Percentiles rank a stretch among this genome's conserved stretches.
Conservation (phyloP, 352 stramenopile genomes). For the Globisporangium cederbergense region DNA sequence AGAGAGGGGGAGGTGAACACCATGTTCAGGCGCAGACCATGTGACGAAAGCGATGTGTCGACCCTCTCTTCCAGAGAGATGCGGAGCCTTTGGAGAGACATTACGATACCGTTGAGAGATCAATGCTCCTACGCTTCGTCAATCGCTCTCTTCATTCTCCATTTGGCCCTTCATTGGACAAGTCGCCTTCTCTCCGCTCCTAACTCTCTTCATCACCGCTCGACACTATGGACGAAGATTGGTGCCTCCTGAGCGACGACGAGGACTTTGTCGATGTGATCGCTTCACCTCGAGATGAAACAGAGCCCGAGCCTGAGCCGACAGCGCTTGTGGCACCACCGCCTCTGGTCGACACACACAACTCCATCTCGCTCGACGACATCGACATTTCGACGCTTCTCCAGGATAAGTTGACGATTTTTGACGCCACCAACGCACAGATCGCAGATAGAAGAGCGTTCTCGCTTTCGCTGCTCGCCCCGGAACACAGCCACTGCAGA, state of each 20-base stretch:
- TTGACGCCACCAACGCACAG: constrained; percentile 3
- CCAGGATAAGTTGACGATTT: constrained; percentile 12
- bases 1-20: not conserved
- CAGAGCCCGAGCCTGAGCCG: constrained; percentile 20
- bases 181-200: not conserved
- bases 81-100: not conserved
- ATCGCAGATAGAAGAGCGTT: constrained; percentile 6
- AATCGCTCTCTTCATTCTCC: constrained; percentile 4
- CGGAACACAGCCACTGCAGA: constrained; percentile 24
- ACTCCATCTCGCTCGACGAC: constrained; percentile 12
- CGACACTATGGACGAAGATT: constrained; percentile 44
- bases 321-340: not conserved
- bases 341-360: not conserved
- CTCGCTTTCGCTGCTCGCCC: constrained; percentile 35
- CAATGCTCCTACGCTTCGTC: not conserved
- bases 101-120: too few relatives aligned
- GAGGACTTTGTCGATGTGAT: constrained; percentile 20
- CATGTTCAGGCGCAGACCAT: not conserved
- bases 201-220: not conserved
- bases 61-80: constrained; percentile 6
- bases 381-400: constrained; percentile 29
- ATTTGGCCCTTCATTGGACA: not conserved
- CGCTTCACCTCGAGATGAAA: constrained; percentile 22
- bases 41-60: not conserved
- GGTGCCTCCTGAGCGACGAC: constrained; percentile 49